Percentiles rank a stretch among this genome's conserved stretches.
These are phyloP conservation scores for Globisporangium solare DNA, from an alignment of 352 stramenopile species.

Conservation along the genomic window DNA sequence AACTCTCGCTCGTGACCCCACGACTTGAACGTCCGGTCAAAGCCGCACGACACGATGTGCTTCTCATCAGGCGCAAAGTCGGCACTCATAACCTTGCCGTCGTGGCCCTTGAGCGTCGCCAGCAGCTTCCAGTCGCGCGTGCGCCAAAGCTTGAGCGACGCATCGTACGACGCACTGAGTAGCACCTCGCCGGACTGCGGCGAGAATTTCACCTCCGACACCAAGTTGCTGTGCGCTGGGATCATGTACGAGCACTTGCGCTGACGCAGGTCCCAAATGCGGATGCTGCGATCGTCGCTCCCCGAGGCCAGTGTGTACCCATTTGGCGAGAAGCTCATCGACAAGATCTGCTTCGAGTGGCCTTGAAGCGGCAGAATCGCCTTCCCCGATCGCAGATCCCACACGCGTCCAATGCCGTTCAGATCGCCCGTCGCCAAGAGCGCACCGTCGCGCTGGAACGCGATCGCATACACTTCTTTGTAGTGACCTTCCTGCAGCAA, in stretches of 20 bases:
- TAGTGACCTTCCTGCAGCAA: conserved; percentile 96
- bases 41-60: conserved; percentile 86
- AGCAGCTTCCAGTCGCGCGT: conserved; percentile 92
- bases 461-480: conserved; percentile 93
- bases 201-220: conserved; percentile 91
- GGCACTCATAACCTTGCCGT: conserved; percentile 93
- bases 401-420: conserved; percentile 91
- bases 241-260: conserved; percentile 90
- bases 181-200: conserved; percentile 82
- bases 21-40: conserved; percentile 91
- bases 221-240: conserved; percentile 93
- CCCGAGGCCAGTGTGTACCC: conserved; percentile 92
- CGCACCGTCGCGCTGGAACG: conserved; percentile 94
- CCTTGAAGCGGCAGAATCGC: conserved; percentile 85
- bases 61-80: conserved; percentile 89
- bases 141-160: conserved; percentile 92
- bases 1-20: conserved; percentile 90
- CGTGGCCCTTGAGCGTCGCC: conserved; percentile 87
- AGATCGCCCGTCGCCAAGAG: conserved; percentile 94
- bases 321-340: conserved; percentile 91
- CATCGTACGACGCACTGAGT: conserved; percentile 92
- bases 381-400: conserved; percentile 96
- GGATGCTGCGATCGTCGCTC: conserved; percentile 94
- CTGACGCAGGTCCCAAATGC: conserved; percentile 95
- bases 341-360: conserved; percentile 95